phyloP scores from a whole-genome alignment of 176 grass and related monocot genomes.

The Hsuehochloa calcarea region DNA sequence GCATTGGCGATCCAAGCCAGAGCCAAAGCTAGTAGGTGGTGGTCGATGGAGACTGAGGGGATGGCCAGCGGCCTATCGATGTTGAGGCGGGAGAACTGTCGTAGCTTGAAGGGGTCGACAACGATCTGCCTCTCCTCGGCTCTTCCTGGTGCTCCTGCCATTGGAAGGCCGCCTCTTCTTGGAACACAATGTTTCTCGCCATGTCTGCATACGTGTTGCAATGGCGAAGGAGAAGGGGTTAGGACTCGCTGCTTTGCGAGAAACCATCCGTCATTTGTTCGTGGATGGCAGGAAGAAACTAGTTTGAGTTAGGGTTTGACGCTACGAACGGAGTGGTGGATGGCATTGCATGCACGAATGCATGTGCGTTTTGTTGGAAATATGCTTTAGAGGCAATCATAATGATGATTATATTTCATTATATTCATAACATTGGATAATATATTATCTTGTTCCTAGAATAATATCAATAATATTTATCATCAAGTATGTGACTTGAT shows the following conservation, averaged over 20 bases:
- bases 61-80: slow-evolving; percentile 58
- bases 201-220: background rate
- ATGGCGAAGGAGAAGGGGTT: background rate
- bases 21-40: background rate
- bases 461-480: too few relatives aligned
- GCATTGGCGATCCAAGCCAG: slow-evolving; percentile 23
- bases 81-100: slow-evolving; percentile 50
- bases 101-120: slow-evolving; percentile 46
- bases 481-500: too few relatives aligned
- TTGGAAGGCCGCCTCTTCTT: slow-evolving; percentile 15
- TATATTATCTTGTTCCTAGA: too few relatives aligned
- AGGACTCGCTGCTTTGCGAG: background rate
- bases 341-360: background rate
- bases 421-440: too few relatives aligned
- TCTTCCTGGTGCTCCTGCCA: slow-evolving; percentile 28
- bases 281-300: background rate
- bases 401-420: too few relatives aligned
- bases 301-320: background rate
- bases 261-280: background rate
- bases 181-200: slow-evolving; percentile 12
- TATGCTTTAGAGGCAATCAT: too few relatives aligned
- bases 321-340: background rate
- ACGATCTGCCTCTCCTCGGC: slow-evolving; percentile 40
- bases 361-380: too few relatives aligned
- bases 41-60: slow-evolving; percentile 48